Base-by-base conservation (phyloP, 768 basidiomycete species). In the Chalciporus pseudorubinellus region DNA sequence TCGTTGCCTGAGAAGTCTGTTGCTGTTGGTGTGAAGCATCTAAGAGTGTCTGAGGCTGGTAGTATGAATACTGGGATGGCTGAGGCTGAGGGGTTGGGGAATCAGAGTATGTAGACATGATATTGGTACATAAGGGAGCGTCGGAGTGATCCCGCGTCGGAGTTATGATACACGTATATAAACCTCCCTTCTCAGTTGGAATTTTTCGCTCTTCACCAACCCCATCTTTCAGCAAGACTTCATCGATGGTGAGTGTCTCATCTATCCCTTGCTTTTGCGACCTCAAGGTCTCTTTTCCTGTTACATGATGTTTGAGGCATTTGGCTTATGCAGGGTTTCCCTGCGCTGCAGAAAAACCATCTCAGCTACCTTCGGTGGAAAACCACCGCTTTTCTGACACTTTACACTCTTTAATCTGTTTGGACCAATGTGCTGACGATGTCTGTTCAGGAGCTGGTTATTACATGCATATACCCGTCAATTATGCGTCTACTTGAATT, bases 331-430 rank as follows among this genome's bases (percentile, higher is more conserved):
- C 81, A 74, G 79, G 77, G 55, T 19, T 21, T 62, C 71, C 81
- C 79, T 80, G 83, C 85, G 75, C 69, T 89, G 88, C 84, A 87
- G 87, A 90, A 85, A 64, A 82, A 59, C 67, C 77, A 87, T 81
- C 88, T 90, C 88, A 89, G 87, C 87, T 89, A 89, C 88, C 88
- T 90, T 87, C 85, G 81, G 81, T 77, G 74, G 68, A 67, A 47
- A 51, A 45, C 51, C 67, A 69, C 77, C 78, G 80, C 69, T 79
- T 68, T 51, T 71, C 76, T 79, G 77, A 79, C 48, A 34, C 33
- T 60, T 48, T 39, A 19, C 34, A 20, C 16, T 2, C 2, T 26
- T 44, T 10, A 3, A 7, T 2, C 18, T 1, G 13, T 24, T 10
- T n/a, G 5, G n/a, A 18, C 34, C 46, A 36, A 46, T 11, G 16